Percentiles rank a stretch among this genome's conserved stretches.
Conservation (phyloP, 306 rosid genomes). For the Luffa acutangula region DNA sequence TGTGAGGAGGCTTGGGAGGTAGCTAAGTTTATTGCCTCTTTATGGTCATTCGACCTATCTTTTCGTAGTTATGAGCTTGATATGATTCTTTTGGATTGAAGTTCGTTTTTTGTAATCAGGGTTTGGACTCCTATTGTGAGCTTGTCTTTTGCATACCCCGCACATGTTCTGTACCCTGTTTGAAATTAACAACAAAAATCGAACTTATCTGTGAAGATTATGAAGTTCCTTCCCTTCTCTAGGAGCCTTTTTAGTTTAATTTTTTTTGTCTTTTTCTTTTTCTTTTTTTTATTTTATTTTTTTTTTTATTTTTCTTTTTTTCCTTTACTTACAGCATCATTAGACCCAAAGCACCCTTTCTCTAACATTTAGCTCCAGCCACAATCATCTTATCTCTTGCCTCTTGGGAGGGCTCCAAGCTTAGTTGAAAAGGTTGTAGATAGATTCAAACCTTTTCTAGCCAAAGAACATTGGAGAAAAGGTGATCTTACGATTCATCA, state of each 20-base stretch:
- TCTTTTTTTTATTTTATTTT: too few species aligned
- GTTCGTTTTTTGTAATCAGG: too few species aligned
- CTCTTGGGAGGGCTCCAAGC: neutral
- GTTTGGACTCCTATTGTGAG: too few species aligned
- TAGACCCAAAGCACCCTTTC: neutral
- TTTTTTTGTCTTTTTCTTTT: too few species aligned
- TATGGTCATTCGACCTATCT: too few species aligned
- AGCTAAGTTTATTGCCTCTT: too few species aligned
- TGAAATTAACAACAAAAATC: too few species aligned
- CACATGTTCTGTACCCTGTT: neutral
- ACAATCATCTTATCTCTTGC: neutral
- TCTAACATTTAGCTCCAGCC: neutral
- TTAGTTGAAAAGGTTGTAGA: neutral
- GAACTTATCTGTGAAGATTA: neutral
- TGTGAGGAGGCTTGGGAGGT: too few species aligned
- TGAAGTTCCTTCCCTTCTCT: neutral
- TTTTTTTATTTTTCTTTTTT: too few species aligned
- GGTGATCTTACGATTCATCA: neutral
- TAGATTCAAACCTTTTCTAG: neutral
- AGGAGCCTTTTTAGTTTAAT: neutral
- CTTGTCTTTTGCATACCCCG: neutral
- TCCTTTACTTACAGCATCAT: neutral
- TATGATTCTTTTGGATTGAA: too few species aligned
- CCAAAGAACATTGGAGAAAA: neutral
- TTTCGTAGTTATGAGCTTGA: too few species aligned